A percentile compares a stretch with the other conserved stretches of the same genome.
Evolutionary conservation across 2,329 filamentous ascomycete species (phyloP).

Genomic region (Purpureocillium lavendulum): DNA sequence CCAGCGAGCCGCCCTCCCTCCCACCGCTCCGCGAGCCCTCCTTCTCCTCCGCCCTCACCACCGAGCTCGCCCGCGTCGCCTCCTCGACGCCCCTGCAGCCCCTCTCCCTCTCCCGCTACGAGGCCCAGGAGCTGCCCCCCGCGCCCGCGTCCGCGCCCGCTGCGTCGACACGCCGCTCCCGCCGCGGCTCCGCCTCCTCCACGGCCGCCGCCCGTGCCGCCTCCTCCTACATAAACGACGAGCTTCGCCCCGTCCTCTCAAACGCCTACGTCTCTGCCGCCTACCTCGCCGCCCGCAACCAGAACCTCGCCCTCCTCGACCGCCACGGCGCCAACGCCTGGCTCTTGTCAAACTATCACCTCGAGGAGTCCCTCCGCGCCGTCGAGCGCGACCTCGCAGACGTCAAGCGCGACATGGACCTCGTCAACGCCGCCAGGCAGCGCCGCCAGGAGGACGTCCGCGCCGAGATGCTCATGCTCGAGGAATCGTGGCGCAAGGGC

Average conservation of each 20-base stretch:
- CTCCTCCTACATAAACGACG: no score
- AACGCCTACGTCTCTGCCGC: conserved; percentile 39
- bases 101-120: conserved; percentile 73
- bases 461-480: conserved; percentile 65
- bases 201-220: conserved; percentile 6
- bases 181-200: background rate
- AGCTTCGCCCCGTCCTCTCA: conserved; percentile 56
- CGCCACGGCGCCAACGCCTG: conserved; percentile 82
- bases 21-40: conserved; percentile 40
- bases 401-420: conserved; percentile 61
- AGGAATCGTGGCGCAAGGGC: conserved; percentile 71
- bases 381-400: conserved; percentile 69
- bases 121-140: conserved; percentile 53
- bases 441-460: conserved; percentile 60
- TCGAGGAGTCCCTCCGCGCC: conserved; percentile 57
- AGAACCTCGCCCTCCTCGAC: conserved; percentile 65
- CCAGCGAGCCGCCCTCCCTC: conserved; percentile 32
- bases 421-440: conserved; percentile 62
- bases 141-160: conserved; percentile 11
- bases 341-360: conserved; percentile 74
- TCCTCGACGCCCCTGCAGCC: conserved; percentile 33
- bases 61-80: conserved; percentile 62
- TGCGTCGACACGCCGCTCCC: background rate
- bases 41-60: conserved; percentile 58
- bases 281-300: conserved; percentile 43